phyloP scores from a whole-genome alignment of 768 basidiomycete species.

The Bullera alba region DNA sequence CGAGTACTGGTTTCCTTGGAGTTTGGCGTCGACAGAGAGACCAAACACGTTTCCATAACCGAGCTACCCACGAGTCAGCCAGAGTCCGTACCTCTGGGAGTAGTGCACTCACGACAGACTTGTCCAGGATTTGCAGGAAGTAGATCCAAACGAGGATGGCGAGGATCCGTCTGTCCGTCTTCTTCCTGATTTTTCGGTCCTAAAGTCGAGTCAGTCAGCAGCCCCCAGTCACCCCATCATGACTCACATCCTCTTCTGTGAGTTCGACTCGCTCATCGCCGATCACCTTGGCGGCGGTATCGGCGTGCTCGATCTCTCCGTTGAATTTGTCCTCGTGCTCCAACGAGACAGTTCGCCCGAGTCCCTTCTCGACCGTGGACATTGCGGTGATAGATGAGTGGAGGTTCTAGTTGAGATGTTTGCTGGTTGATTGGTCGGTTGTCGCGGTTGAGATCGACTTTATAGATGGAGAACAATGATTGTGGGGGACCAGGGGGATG shows the following conservation, averaged over 20 bases:
- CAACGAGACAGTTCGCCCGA: no score
- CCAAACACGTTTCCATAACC: constrained; percentile 41
- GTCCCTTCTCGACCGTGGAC: no score
- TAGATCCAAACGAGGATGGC: constrained; percentile 39
- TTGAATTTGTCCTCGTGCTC: no score
- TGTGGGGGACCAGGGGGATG: no score
- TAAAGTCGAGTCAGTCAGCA: constrained; percentile 7
- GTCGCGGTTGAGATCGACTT: no score
- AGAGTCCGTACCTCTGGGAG: not conserved
- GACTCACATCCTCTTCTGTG: constrained; percentile 8
- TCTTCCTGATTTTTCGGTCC: constrained; percentile 25
- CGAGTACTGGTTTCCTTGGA: constrained; percentile 32
- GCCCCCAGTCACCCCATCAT: no score
- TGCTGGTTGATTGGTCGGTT: no score
- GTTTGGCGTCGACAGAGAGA: constrained; percentile 21
- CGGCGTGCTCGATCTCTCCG: not conserved
- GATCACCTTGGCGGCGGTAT: not conserved
- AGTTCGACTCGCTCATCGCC: not conserved
- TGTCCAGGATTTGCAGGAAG: constrained; percentile 41
- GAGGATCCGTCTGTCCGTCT: constrained; percentile 39
- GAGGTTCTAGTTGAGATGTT: no score
- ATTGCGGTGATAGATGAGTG: no score
- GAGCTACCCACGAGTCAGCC: constrained; percentile 4
- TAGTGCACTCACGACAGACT: constrained; percentile 16
- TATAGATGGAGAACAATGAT: no score